These are phyloP conservation scores for Aureobasidium uvarum DNA, from an alignment of 2,329 filamentous ascomycete genomes.

Conservation along the genomic window DNA sequence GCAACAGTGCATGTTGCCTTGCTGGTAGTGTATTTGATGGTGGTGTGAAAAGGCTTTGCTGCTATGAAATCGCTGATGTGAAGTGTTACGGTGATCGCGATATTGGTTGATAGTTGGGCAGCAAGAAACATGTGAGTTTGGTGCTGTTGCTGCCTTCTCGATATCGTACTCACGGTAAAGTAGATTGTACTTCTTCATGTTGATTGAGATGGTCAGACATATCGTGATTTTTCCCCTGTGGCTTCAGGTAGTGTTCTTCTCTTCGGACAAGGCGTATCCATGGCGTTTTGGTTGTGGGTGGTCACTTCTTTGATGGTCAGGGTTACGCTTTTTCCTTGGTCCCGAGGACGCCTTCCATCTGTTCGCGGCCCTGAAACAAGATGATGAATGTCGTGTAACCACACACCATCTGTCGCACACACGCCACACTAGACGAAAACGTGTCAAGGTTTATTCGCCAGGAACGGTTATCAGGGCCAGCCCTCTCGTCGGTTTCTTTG, in stretches of 20 bases:
- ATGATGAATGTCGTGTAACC: background rate
- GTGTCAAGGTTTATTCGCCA: constrained; percentile 2
- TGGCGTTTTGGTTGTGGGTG: background rate
- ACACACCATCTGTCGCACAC: background rate
- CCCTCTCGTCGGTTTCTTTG: constrained; percentile 5
- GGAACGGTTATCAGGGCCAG: background rate
- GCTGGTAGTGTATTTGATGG: background rate
- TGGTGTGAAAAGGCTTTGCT: background rate
- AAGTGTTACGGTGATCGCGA: background rate
- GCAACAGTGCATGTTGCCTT: background rate
- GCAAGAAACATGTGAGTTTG: background rate
- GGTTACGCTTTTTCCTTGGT: background rate
- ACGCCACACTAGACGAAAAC: background rate
- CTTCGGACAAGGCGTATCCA: background rate
- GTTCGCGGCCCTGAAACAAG: background rate
- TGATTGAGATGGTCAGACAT: background rate
- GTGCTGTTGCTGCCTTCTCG: background rate
- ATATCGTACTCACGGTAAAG: background rate
- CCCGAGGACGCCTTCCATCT: background rate
- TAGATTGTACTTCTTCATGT: background rate
- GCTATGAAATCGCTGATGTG: background rate
- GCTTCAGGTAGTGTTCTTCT: background rate
- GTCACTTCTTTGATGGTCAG: background rate
- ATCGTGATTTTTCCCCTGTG: background rate
- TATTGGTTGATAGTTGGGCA: background rate